Percentiles rank a stretch among this genome's conserved stretches.
These are phyloP conservation scores for Kurtzmaniella quercitrusa DNA, from an alignment of 1,139 yeast species.

Conservation along the genomic window DNA sequence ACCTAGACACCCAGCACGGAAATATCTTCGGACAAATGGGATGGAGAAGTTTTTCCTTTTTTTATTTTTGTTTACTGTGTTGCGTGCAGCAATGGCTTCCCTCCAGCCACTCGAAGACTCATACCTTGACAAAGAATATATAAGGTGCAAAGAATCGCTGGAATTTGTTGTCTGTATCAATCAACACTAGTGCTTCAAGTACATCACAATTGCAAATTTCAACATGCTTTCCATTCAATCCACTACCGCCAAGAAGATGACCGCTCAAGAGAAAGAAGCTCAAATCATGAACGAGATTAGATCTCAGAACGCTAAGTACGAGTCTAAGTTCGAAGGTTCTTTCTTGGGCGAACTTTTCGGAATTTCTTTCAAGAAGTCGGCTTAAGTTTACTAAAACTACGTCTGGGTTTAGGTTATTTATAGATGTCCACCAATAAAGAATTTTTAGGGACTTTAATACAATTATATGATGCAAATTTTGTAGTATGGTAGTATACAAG, in stretches of 20 bases:
- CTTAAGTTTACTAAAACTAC: not conserved
- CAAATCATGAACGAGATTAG: slow-evolving; percentile 46
- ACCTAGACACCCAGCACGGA: slow-evolving; percentile 3
- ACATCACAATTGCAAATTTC: not conserved
- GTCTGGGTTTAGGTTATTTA: not conserved
- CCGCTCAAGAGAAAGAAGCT: slow-evolving; percentile 47
- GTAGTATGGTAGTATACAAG: not conserved
- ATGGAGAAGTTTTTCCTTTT: not conserved
- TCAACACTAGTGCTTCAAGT: not conserved
- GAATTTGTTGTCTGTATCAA: not conserved
- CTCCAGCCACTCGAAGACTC: not conserved
- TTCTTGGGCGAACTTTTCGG: slow-evolving; percentile 44
- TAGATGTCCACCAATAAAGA: not conserved
- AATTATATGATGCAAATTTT: not conserved
- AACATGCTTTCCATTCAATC: slow-evolving; percentile 11
- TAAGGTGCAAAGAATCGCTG: not conserved
- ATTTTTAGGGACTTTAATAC: not conserved
- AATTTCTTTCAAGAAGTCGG: slow-evolving; percentile 17
- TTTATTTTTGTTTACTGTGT: not conserved
- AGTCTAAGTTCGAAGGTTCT: slow-evolving; percentile 40
- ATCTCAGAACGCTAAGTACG: slow-evolving; percentile 25
- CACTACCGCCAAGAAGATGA: slow-evolving; percentile 16
- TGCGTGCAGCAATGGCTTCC: not conserved
- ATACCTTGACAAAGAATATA: slow-evolving; percentile 1
- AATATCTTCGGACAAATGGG: slow-evolving; percentile 1